Evolutionary conservation across 805 yeast genomes (phyloP), one percentile per base, ranked within the genome.

Genomic region (Metschnikowia amazonensis): DNA sequence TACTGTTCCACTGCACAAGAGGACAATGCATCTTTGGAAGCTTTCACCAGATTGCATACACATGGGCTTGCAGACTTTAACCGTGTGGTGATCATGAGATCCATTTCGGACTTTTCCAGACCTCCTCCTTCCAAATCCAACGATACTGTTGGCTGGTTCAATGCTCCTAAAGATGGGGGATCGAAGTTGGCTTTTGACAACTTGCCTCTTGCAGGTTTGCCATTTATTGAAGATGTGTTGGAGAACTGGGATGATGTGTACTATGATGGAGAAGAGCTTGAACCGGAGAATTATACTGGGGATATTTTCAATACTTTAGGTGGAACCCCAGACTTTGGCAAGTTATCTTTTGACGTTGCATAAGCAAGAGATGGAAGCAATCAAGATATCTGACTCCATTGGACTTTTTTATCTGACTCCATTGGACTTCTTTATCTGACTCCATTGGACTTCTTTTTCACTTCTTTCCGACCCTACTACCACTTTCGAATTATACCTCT

Each of bases 1-100:
- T 81, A 80, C 67, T 79, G 84, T 60, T 59, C 81, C 35, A 75
- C 84, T 36, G 84, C 82, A 44, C 85, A 81, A 62, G 87, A 82
- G 62, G 87, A 82, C 59, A 77, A 80, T 58, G 86, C 86, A 14
- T 68, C 82, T 13, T 72, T 81, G 57, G 85, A 81, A 60, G 78
- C 80, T 7, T 62, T 81, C 46, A 54, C 78, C 38, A 75, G 87
- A 67, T 72, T 75, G 57, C 77, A 76, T 49, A 67, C 66, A 48
- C 69, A 67, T 52, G 84, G 82, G 8, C 67, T 80, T 48, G 79
- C 77, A 43, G 84, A 80, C 60, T 81, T 64, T 60, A 64, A 73
- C 49, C 74, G 86, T 64, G 69, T 81, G 49, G 78, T 80, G 10
- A 68, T 80, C 23, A 66, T 80, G 79, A 77, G 86, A 69, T 69